Conservation (phyloP, 352 stramenopile species). For the Phytophthora sojae region DNA sequence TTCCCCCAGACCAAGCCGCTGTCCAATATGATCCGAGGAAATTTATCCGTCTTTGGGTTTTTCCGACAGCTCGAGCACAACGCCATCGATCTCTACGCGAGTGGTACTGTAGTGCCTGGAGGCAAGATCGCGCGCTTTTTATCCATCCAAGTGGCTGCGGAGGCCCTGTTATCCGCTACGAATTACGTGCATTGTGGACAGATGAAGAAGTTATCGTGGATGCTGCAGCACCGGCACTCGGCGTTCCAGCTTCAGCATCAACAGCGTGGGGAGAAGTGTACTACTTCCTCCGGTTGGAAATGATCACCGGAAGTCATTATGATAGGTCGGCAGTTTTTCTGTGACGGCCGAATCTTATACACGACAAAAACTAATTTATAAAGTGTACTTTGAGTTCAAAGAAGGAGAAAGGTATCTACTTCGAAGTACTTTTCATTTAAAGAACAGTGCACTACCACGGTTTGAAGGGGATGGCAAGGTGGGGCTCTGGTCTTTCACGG, state of each 20-base stretch:
- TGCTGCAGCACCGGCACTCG: slow-evolving; percentile 4
- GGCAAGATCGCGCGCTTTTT: slow-evolving; percentile 6
- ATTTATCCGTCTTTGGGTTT: slow-evolving; percentile 42
- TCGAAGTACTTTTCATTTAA: no score
- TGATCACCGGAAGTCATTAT: no score
- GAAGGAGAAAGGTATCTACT: no score
- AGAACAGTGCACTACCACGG: no score
- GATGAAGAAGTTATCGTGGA: slow-evolving; percentile 7
- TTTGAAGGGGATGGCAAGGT: no score
- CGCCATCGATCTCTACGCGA: slow-evolving; percentile 11
- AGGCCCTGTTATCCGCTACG: slow-evolving; percentile 10
- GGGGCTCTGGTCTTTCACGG: no score
- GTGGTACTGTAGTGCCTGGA: slow-evolving; percentile 7
- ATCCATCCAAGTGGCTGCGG: slow-evolving; percentile 9
- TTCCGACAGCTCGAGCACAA: slow-evolving; percentile 23
- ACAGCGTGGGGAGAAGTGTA: neutral
- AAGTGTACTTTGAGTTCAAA: no score
- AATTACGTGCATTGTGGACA: slow-evolving; percentile 24
- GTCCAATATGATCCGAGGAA: slow-evolving; percentile 28
- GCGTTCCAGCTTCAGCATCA: neutral
- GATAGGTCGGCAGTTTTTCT: no score
- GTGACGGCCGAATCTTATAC: no score
- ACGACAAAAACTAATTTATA: no score
- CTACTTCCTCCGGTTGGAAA: no score
- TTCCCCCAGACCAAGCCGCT: slow-evolving; percentile 24